Evolutionary conservation across 78 protist species (phyloP), one percentile per base, ranked within the genome.

Genomic region (Speleostelium caveatum): DNA sequence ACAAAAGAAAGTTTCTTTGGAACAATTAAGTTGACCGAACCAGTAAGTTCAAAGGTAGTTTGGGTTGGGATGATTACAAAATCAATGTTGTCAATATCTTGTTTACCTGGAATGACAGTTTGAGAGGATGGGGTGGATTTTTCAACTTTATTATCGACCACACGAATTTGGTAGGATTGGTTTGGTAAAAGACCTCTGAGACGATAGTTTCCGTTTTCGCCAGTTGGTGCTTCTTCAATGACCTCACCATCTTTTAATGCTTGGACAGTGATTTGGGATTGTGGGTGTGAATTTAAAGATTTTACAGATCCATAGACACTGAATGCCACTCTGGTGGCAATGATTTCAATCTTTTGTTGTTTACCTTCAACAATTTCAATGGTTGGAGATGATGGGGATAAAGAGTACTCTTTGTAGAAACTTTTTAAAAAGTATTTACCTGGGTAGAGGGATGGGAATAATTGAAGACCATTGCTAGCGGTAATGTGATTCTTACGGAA

Each of bases 271-370:
- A 73, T 22, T 10, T 28, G 30, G 8, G 6, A 3, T 21, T 73
- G 65, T 32, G 63, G 32, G 7, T 73, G 49, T 6, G 19, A 5
- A 30, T 33, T 75, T 2, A 75, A 17, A n/a, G 85, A 38, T 39
- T 28, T 33, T 5, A 75, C 69, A 26, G 24, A 42, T 10, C 85
- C 85, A 60, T 41, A 60, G 58, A 75, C 69, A 35, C 39, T 22
- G 69, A 22, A 75, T 26, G 85, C 85, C 1, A 75, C 69, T 39
- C 69, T 41, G 28, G 14, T 75, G 69, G 85, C 85, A 5, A n/a
- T n/a, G 12, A 75, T 10, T 6, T 56, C 32, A 35, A 75, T 30
- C 49, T 56, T 75, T 7, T 10, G 19, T 41, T 75, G 26, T 32
- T 41, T 33, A n/a, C 85, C 85, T 41, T 75, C 59, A 2, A 26